These are phyloP conservation scores for Eudorina sp. DNA, from an alignment of 139 green algal species.

Conservation along the genomic window DNA sequence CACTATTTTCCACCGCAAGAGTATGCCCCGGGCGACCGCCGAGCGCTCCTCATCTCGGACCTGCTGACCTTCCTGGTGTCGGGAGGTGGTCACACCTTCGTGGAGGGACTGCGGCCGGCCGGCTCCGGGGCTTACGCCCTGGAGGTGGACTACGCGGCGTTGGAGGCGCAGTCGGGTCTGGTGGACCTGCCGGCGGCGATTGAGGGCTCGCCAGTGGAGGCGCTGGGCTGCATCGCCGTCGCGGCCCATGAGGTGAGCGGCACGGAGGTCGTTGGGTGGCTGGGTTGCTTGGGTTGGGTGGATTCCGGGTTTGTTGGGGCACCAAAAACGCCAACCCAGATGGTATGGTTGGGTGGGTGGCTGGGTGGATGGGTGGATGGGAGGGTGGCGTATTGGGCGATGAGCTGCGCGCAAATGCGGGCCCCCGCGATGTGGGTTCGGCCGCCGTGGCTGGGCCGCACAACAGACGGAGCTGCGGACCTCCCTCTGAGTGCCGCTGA, in stretches of 20 bases:
- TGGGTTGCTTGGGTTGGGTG: too few species aligned
- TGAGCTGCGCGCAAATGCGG: too few species aligned
- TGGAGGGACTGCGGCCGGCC: not conserved
- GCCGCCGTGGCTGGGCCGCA: too few species aligned
- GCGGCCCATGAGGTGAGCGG: constrained; percentile 68
- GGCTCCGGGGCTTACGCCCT: constrained; percentile 35
- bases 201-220: constrained; percentile 69
- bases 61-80: not conserved
- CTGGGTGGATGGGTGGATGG: too few species aligned
- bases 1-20: constrained; percentile 25
- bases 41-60: not conserved
- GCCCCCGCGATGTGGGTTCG: too few species aligned
- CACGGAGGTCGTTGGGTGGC: too few species aligned
- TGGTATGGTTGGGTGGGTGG: too few species aligned
- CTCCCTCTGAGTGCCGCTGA: too few species aligned
- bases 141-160: constrained; percentile 56
- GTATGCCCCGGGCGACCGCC: not conserved
- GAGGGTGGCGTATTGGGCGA: too few species aligned
- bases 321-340: too few species aligned
- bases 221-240: constrained; percentile 68
- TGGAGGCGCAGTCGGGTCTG: constrained; percentile 45
- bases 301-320: too few species aligned
- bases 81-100: not conserved
- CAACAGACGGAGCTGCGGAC: too few species aligned
- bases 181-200: constrained; percentile 72